Conservation (phyloP, 345 rosid genomes). For the Moricandia arvensis region DNA sequence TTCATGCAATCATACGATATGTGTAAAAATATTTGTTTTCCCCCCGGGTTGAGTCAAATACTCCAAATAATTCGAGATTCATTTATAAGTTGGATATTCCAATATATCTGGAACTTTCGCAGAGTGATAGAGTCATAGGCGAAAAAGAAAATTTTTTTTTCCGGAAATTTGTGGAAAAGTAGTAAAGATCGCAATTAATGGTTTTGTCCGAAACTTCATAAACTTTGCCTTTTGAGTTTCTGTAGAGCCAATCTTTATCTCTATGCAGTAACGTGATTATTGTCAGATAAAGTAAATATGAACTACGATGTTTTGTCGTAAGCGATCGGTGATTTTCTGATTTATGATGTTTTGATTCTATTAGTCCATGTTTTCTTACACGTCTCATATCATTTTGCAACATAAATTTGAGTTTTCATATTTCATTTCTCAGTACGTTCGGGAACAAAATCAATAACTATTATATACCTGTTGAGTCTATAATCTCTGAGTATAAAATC, state of each 20-base stretch:
- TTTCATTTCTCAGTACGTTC: no score
- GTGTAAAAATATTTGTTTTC: background rate
- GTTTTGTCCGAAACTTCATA: slow-evolving; percentile 26
- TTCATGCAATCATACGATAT: background rate
- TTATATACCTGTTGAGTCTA: no score
- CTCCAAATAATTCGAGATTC: background rate
- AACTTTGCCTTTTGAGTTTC: slow-evolving; percentile 36
- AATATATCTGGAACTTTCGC: slow-evolving; percentile 31
- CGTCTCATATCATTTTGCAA: background rate
- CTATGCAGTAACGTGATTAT: slow-evolving; percentile 19
- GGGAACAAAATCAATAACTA: background rate
- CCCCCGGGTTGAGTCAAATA: background rate
- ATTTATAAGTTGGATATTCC: background rate
- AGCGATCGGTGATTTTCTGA: background rate
- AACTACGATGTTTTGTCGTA: slow-evolving; percentile 21
- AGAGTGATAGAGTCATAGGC: background rate
- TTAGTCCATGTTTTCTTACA: background rate
- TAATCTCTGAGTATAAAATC: no score
- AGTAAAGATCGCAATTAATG: slow-evolving; percentile 14
- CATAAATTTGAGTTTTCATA: background rate
- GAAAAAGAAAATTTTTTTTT: slow-evolving; percentile 2
- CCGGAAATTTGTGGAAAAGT: background rate
- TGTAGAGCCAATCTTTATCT: slow-evolving; percentile 33
- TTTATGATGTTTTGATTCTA: background rate
- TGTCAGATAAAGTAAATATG: slow-evolving; percentile 26